Evolutionary conservation across 139 green algal species (phyloP).

Genomic region (Limnomonas spitsbergensis): DNA sequence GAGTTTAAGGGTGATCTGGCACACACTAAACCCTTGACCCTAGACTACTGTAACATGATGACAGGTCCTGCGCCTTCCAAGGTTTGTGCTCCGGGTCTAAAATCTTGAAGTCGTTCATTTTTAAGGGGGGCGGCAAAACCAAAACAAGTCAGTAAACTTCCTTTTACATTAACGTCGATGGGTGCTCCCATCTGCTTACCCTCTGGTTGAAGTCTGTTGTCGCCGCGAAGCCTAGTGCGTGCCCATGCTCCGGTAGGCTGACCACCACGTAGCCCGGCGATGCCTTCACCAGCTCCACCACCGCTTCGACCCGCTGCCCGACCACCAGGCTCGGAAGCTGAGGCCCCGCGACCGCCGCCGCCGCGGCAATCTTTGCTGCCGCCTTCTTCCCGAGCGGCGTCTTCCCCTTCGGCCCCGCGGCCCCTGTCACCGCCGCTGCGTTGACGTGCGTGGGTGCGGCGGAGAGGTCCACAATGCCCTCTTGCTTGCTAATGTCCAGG

Average conservation of each 20-base stretch:
- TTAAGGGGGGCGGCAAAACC: too few species aligned
- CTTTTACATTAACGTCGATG: too few species aligned
- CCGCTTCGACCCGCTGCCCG: slow-evolving; percentile 1
- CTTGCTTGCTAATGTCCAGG: slow-evolving; percentile 66
- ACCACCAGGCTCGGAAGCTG: not conserved
- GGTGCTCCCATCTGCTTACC: too few species aligned
- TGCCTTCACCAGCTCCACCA: slow-evolving; percentile 30
- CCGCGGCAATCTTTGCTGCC: not conserved
- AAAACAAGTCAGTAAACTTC: too few species aligned
- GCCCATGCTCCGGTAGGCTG: slow-evolving; percentile 40
- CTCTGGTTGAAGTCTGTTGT: slow-evolving; percentile 66
- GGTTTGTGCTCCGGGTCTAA: too few species aligned
- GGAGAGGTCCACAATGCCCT: slow-evolving; percentile 74
- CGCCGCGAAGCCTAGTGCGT: slow-evolving; percentile 63
- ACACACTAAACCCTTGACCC: too few species aligned
- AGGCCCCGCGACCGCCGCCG: not conserved
- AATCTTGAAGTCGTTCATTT: too few species aligned
- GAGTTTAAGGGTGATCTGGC: too few species aligned
- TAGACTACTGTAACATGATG: too few species aligned
- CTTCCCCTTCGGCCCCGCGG: not conserved
- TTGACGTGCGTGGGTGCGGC: not conserved
- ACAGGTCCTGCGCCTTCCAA: too few species aligned
- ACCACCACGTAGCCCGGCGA: slow-evolving; percentile 52
- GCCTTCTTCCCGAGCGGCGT: not conserved
- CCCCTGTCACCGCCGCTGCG: too few species aligned